These are phyloP conservation scores for Moelleriella libera DNA, from an alignment of 2,329 filamentous ascomycete genomes.

Conservation along the genomic window DNA sequence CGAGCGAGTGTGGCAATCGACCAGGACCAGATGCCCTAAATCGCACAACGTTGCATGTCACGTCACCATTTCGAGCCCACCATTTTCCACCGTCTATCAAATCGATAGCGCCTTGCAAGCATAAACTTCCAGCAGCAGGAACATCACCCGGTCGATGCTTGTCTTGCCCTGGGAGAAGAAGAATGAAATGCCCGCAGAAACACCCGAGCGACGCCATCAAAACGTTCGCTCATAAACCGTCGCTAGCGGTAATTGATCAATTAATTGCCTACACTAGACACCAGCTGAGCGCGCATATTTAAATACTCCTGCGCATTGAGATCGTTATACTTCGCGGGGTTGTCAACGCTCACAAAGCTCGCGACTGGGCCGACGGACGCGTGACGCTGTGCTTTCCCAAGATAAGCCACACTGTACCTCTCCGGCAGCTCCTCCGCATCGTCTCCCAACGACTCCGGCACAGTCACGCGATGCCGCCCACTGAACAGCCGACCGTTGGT, in stretches of 20 bases:
- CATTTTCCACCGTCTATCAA: not conserved
- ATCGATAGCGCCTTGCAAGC: not conserved
- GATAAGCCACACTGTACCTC: conserved; percentile 13
- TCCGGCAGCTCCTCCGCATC: conserved; percentile 10
- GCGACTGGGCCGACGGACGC: not conserved
- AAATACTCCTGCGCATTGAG: not conserved
- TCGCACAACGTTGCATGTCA: not conserved
- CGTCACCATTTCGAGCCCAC: not conserved
- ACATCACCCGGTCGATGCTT: not conserved
- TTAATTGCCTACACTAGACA: not conserved
- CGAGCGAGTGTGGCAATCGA: not conserved
- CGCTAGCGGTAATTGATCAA: not conserved
- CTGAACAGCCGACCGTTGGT: conserved; percentile 20
- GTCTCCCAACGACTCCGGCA: conserved; percentile 10
- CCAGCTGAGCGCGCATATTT: not conserved
- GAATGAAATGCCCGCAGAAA: not conserved
- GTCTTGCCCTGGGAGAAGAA: not conserved
- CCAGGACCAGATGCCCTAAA: not conserved
- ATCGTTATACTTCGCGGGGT: not conserved
- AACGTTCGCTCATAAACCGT: not conserved
- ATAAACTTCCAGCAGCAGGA: not conserved
- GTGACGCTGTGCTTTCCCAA: conserved; percentile 4
- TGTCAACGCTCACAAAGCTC: not conserved
- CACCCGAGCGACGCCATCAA: not conserved
- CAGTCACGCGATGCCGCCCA: conserved; percentile 18